Base-by-base conservation (phyloP, 306 rosid genomes). In the Echinosophora koreensis region DNA sequence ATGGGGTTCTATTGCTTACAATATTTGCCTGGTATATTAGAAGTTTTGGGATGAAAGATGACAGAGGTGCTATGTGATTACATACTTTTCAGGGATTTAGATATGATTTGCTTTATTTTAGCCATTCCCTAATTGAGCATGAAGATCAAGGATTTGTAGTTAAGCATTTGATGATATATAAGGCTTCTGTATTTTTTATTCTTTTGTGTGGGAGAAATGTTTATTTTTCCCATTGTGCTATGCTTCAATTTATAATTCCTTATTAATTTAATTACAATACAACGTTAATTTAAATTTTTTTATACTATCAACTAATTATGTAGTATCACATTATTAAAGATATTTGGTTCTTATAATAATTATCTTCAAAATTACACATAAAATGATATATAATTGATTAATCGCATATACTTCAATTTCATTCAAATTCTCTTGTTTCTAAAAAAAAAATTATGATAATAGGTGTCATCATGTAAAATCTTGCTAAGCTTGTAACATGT, bases 21-120 rank as follows among this genome's bases (percentile, higher is more conserved):
- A 44, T 6, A 2, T n/a, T 18, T 35, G 34, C 2, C 1, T 3
- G 3, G 1, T 35, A 30, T 38, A 57, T 66, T 46, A 18, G n/a
- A 22, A 41, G 66, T 59, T 59, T 37, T 71, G 60, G 32, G 66
- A 47, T 77, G 32, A 62, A 56, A 55, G 15, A 49, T 4, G 11
- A 52, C 11, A 14, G 46, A 59, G 44, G 62, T 61, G 65, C 1
- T 52, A 10, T 60, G 13, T 55, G 52, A 6, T 49, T 78, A 38
- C 12, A 16, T 32, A 50, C 8, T 46, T 7, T 56, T 41, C 3
- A 39, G 5, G 15, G 46, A 64, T 13, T 50, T 63, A 38, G 10
- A 63, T 50, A 8, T 50, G 39, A 12, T 62, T 50, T 4, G 0
- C 15, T 32, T 69, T 63, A 12, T 37, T 37, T 8, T 38, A 30